Base-by-base conservation (phyloP, 768 basidiomycete genomes). In the Kwoniella shandongensis region DNA sequence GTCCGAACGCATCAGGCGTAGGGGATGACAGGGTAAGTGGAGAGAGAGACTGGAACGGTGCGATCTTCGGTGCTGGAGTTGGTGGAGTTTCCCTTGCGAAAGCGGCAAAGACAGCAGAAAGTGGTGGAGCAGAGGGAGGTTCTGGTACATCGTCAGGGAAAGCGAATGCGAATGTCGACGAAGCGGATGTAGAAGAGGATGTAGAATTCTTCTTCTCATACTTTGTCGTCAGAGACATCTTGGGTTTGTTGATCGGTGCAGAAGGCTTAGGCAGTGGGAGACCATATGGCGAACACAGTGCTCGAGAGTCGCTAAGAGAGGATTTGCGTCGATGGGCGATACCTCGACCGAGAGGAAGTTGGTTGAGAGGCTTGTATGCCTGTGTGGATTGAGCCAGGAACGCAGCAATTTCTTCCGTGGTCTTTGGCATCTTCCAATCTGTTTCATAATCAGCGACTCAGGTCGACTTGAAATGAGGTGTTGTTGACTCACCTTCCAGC, bases 201-300 rank as follows among this genome's bases (percentile, higher is more conserved):
- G 66, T 59, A n/a, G 70, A 72, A 42, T 63, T 66, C 18, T 62
- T 69, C 48, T 68, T 50, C 45, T 72, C 67, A 39, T 69, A 72
- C 52, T 72, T 72, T 50, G 67, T 72, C 5, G 52, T 60, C 2
- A 72, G 32, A 0, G 65, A 65, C 25, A 51, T 50, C 47, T 60
- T 65, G 8, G 58, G 55, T 27, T 58, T 57, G 26, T 46, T 25
- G 1, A 32, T 18, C 8, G 26, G 38, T 27, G 42, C 22, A 13
- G 44, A 22, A 1, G 50, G 53, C 20, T 45, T 56, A 17, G 66
- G 63, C 1, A 61, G 44, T 13, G 68, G 71, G 23, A 70, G 54
- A 18, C 66, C 66, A 40, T 73, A 70, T 12, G 71, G 71, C 13
- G 71, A 73, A 11, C 26, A 20, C 2, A 60, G 4, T 1, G 42